Evolutionary conservation across 2,329 filamentous ascomycete species (phyloP).

Genomic region (Neocucurbitaria cava): DNA sequence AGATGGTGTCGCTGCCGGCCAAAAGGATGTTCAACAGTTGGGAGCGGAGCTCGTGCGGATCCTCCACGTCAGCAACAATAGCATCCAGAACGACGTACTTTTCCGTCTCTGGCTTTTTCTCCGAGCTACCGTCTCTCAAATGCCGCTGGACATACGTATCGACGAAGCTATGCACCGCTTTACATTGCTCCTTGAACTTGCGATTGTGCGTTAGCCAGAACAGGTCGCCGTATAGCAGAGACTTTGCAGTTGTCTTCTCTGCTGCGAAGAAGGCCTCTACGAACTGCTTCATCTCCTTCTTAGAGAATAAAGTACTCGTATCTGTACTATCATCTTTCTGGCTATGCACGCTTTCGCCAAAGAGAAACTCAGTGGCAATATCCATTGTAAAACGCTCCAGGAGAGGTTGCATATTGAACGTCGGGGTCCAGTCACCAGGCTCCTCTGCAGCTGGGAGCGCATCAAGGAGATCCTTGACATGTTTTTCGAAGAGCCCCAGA

Average conservation of each 20-base stretch:
- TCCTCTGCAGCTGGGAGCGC: background rate
- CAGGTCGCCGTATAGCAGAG: conserved; percentile 32
- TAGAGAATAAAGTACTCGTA: background rate
- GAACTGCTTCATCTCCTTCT: conserved; percentile 35
- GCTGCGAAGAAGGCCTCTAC: conserved; percentile 27
- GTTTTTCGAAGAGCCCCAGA: conserved; percentile 22
- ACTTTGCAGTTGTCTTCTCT: conserved; percentile 18
- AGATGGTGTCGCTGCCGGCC: conserved; percentile 88
- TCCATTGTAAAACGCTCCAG: conserved; percentile 47
- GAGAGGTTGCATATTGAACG: conserved; percentile 40
- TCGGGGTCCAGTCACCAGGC: conserved; percentile 4
- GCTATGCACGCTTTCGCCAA: conserved; percentile 28
- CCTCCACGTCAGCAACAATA: conserved; percentile 75
- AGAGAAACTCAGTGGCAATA: conserved; percentile 38
- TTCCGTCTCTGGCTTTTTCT: background rate
- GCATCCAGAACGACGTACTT: conserved; percentile 85
- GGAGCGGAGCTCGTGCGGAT: conserved; percentile 73
- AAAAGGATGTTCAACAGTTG: conserved; percentile 82
- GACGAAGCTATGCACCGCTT: conserved; percentile 12
- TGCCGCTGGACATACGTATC: conserved; percentile 28
- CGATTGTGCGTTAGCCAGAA: conserved; percentile 38
- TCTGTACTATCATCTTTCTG: background rate
- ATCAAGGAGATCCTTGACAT: background rate
- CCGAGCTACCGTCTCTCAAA: conserved; percentile 8
- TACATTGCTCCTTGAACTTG: conserved; percentile 19